Percentiles rank a stretch among this genome's conserved stretches.
phyloP scores from a whole-genome alignment of 495 filamentous ascomycete species.

The Sordaria brevicollis region DNA sequence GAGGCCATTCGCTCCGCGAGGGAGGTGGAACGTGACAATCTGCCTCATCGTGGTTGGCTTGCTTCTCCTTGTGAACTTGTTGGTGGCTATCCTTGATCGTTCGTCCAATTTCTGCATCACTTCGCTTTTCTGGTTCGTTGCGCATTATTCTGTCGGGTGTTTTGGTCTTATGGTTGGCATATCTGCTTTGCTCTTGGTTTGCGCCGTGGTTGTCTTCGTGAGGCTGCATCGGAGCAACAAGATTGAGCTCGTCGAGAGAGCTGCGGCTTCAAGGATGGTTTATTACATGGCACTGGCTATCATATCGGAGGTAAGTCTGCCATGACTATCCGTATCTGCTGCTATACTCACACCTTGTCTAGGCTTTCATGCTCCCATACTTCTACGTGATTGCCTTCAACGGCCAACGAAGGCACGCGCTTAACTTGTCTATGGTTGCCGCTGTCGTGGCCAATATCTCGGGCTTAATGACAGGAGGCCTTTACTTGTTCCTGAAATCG shows the following conservation, averaged over 20 bases:
- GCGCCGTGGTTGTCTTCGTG: constrained; percentile 24
- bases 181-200: constrained; percentile 17
- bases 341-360: constrained; percentile 7
- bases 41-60: constrained; percentile 29
- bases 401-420: constrained; percentile 13
- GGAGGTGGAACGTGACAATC: constrained; percentile 33
- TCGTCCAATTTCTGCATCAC: constrained; percentile 32
- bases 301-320: constrained; percentile 30
- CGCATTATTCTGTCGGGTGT: constrained; percentile 31
- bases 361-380: constrained; percentile 34
- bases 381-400: constrained; percentile 29
- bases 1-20: constrained; percentile 28
- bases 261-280: constrained; percentile 36
- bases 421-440: constrained; percentile 35
- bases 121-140: constrained; percentile 41
- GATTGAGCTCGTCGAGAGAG: constrained; percentile 30
- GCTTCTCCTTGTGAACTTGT: constrained; percentile 28
- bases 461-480: constrained; percentile 35
- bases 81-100: constrained; percentile 31
- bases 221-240: constrained; percentile 28
- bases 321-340: not conserved
- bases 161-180: constrained; percentile 29
- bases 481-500: constrained; percentile 40
- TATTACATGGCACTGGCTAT: constrained; percentile 33
- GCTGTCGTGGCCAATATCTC: constrained; percentile 39